Base-by-base conservation (phyloP, 2,329 filamentous ascomycete species). In the Plenodomus lindquistii region DNA sequence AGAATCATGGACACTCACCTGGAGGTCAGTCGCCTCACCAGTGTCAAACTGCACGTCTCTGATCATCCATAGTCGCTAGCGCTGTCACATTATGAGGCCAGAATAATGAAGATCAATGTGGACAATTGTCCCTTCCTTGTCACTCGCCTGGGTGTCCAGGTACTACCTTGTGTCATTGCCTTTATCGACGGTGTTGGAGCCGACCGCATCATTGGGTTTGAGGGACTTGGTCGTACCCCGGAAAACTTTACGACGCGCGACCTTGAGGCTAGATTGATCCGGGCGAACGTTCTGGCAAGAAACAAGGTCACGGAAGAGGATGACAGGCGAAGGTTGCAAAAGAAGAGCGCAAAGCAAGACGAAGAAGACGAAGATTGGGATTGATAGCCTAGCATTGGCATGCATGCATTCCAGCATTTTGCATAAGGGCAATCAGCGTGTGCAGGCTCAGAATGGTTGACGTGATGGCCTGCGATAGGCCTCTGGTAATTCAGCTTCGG, bases 1-100 rank as follows among this genome's bases (percentile, higher is more conserved):
- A 71, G 73, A 10, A 78, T 83, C 45, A 86, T 86, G 84, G 83
- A 86, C 63, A 73, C 73, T 40, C 81, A 83, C 65, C 73, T 86
- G 10, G 73, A 78, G 40, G 70, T 77, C 46, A 54, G 63, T 57
- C 18, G 19, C 40, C 15, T 40, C 18, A 19, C 15, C 15, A 17
- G 27, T 31, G 27, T 15, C 11, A 15, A 24, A 31, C 9, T 31
- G 6, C 27, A 31, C 4, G 19, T n/a, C 20, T 17, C 40, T 47
- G n/a, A 46, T 19, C 29, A 36, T 35, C 13, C 21, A 20, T 34
- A 79, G 75, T 63, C 69, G 10, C 71, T 85, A 35, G 81, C 81
- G 1, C 74, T 75, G 16, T 81, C 80, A 49, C 82, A 85, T 61
- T 81, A 81, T 53, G 81, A 84, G 58, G 83, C 82, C 2, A 72